phyloP scores from a whole-genome alignment of 495 filamentous ascomycete genomes.

The Daldinia loculata region DNA sequence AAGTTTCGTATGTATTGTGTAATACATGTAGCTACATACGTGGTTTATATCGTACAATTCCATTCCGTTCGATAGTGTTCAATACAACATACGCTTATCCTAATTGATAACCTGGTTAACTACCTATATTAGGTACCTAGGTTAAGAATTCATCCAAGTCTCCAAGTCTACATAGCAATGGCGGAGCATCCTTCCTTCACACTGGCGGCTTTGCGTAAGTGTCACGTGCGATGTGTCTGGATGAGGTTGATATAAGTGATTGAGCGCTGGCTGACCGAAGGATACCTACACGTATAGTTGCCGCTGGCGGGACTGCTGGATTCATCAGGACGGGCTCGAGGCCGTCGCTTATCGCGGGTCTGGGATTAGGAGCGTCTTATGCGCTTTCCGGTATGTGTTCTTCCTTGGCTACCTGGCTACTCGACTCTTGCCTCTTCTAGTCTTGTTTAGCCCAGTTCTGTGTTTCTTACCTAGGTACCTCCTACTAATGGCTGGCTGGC shows the following conservation, averaged over 20 bases:
- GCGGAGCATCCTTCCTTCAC: slow-evolving; percentile 42
- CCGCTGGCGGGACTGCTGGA: slow-evolving; percentile 37
- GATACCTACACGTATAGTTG: slow-evolving; percentile 11
- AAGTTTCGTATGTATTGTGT: not conserved
- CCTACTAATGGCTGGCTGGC: not conserved
- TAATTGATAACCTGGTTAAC: not conserved
- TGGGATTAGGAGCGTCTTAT: slow-evolving; percentile 38
- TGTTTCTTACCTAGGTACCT: not conserved
- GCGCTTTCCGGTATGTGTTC: slow-evolving; percentile 35
- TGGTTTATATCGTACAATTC: not conserved
- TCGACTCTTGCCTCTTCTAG: not conserved
- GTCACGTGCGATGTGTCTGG: not conserved
- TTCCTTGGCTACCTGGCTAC: not conserved
- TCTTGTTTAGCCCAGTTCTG: too few relatives aligned
- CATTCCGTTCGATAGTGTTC: not conserved
- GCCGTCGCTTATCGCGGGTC: slow-evolving; percentile 35
- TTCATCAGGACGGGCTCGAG: slow-evolving; percentile 26
- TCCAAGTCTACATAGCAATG: too few relatives aligned
- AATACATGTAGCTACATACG: not conserved
- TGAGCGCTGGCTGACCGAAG: not conserved
- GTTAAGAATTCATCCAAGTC: not conserved
- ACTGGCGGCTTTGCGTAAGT: slow-evolving; percentile 39
- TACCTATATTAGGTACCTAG: not conserved
- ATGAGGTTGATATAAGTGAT: not conserved
- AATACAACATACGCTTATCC: too few relatives aligned